Evolutionary conservation across 768 basidiomycete species (phyloP), one percentile per base, ranked within the genome.

Genomic region (Phylloporus arenicola): DNA sequence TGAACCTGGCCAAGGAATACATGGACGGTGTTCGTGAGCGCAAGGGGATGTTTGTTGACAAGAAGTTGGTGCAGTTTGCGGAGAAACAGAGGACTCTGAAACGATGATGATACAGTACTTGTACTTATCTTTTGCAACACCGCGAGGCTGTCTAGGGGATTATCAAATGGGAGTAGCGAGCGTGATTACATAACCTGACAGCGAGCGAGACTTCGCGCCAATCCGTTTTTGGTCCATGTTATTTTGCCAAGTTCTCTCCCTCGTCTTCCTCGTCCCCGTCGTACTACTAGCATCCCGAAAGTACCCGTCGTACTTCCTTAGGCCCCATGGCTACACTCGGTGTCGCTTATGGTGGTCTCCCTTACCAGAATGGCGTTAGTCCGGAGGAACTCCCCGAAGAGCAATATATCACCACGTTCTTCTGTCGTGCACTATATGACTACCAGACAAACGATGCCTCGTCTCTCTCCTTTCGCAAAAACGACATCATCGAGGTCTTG

Each of bases 41-140:
- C 24, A 98, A 98, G 63, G 96, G 96, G 5, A 79, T 98, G 82
- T 95, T 94, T 67, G 88, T 96, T 7, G 92, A 97, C 68, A 75
- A 83, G 56, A 98, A 97, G 72, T 85, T 96, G 27, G 92, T 99
- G 1, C 88, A 95, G 63, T 86, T 84, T 64, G 95, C 96, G 3
- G 96, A 98, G 73, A 98, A 98, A 73, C 96, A 98, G 71, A 78
- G 95, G 65, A 98, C 96, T 24, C 67, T 84, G 57, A 86, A 84
- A 61, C 74, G 79, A 59, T 85, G 69, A 68, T 31, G 45, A 13
- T 13, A 40, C 33, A 34, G 16, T 33, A 12, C 10, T 6, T 0
- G 1, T 38, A 35, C 37, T 38, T 38, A 39, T 39, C 40, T 41
- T 12, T 22, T 9, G 12, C 25, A 42, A 35, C 24, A 31, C 31